These are phyloP conservation scores for Tulasnella sp. DNA, from an alignment of 768 basidiomycete species.

Conservation along the genomic window DNA sequence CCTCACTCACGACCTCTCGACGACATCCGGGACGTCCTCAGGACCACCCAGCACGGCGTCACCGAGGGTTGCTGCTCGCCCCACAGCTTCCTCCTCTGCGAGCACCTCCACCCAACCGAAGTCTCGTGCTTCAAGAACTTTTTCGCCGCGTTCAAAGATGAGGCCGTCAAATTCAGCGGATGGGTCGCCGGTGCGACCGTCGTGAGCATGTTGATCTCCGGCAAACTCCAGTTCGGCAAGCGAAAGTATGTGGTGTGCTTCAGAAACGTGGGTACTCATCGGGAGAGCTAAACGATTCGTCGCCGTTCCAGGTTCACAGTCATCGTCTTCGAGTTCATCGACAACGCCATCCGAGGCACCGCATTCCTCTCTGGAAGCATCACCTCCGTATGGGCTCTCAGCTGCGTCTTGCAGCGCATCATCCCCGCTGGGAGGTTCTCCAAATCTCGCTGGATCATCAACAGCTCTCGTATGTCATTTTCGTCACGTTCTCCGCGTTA, in stretches of 20 bases:
- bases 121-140: conserved; percentile 20
- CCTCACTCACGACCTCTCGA: neutral
- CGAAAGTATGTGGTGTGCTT: neutral
- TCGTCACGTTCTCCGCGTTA: too few relatives aligned
- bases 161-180: neutral
- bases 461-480: conserved; percentile 3
- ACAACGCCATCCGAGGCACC: conserved; percentile 6
- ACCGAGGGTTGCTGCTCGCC: neutral
- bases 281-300: neutral
- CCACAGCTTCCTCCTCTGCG: conserved; percentile 9
- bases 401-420: conserved; percentile 18
- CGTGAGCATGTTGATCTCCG: conserved; percentile 1
- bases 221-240: neutral
- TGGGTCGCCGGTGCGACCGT: conserved; percentile 19
- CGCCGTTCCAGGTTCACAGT: neutral
- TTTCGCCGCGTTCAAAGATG: conserved; percentile 6
- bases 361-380: conserved; percentile 17
- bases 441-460: neutral
- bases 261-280: neutral
- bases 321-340: neutral
- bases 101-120: conserved; percentile 10
- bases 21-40: neutral
- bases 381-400: conserved; percentile 15
- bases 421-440: neutral
- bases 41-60: neutral